Evolutionary conservation across 2,329 filamentous ascomycete genomes (phyloP).

Genomic region (Phyllosticta capitalensis): DNA sequence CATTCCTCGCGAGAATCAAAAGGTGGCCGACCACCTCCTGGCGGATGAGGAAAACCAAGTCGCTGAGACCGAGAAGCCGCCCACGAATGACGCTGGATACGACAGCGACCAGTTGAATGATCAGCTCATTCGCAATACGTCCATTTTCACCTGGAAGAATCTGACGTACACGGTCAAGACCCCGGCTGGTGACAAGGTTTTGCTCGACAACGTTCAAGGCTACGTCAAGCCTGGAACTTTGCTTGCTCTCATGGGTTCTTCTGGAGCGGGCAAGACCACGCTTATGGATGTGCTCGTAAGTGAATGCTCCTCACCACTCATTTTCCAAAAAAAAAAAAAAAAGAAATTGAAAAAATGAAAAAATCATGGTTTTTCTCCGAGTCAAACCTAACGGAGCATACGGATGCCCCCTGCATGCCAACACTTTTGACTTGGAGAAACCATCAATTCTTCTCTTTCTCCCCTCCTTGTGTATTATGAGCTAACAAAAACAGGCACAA

Average conservation of each 20-base stretch:
- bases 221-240: conserved; percentile 13
- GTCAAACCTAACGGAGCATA: too few species aligned
- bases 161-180: conserved; percentile 13
- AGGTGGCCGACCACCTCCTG: conserved; percentile 16
- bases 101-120: conserved; percentile 19
- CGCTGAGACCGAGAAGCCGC: background rate
- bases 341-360: too few species aligned
- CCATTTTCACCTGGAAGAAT: conserved; percentile 56
- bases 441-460: too few species aligned
- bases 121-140: conserved; percentile 51
- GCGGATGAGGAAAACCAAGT: conserved; percentile 43
- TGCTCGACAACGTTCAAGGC: conserved; percentile 13
- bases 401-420: too few species aligned
- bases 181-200: conserved; percentile 11
- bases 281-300: conserved; percentile 8
- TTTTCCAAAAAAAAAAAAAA: too few species aligned
- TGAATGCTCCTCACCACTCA: too few species aligned
- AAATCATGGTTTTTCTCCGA: too few species aligned
- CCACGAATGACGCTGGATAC: background rate
- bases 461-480: too few species aligned
- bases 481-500: too few species aligned
- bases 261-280: conserved; percentile 10
- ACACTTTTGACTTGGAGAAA: too few species aligned
- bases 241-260: conserved; percentile 11
- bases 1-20: conserved; percentile 47